Evolutionary conservation across 1,284 basidiomycete genomes (phyloP), one percentile per base, ranked within the genome.

Genomic region (Naganishia cerealis): DNA sequence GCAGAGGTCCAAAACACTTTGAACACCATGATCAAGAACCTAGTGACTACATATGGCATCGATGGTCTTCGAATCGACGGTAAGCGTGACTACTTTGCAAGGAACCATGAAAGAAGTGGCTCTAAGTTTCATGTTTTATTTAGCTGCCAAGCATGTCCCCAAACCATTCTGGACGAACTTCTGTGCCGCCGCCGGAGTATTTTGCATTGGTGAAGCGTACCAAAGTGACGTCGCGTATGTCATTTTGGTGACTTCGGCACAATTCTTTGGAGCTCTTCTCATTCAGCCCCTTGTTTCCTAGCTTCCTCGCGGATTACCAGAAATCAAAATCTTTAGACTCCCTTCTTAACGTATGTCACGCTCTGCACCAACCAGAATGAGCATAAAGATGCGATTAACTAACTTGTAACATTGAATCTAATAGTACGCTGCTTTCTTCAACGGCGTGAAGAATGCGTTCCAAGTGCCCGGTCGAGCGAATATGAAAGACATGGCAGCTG

Each of bases 141-240:
- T 24, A 68, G 67, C 87, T 46, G 87, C 87, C 55, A 90, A 89
- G 85, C 88, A 81, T 71, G 75, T 81, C 7, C 76, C 75, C 1
- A 65, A 71, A 8, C 29, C 59, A 1, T 78, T 79, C 71, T 81
- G 78, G 78, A 71, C 72, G 0, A 78, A 75, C 1, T 92, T 93
- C 77, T 88, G 87, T 73, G 80, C 79, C 36, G 85, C 85, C 26
- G 87, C 90, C 0, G 90, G 88, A 1, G 88, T 91, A 40, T 92
- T 91, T 80, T 90, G 89, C 70, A 89, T 91, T 63, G 91, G 91
- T 42, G 90, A 92, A 79, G 88, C 92, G 33, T 87, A 87, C 72
- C 85, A 84, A 29, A 75, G 81, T 55, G 83, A 87, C 63, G 82
- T 89, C 43, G 29, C 39, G 67, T 68, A 42, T 10, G 59, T 56